Base-by-base conservation (phyloP, 208 protist genomes). In the Crithidia expoeki region DNA sequence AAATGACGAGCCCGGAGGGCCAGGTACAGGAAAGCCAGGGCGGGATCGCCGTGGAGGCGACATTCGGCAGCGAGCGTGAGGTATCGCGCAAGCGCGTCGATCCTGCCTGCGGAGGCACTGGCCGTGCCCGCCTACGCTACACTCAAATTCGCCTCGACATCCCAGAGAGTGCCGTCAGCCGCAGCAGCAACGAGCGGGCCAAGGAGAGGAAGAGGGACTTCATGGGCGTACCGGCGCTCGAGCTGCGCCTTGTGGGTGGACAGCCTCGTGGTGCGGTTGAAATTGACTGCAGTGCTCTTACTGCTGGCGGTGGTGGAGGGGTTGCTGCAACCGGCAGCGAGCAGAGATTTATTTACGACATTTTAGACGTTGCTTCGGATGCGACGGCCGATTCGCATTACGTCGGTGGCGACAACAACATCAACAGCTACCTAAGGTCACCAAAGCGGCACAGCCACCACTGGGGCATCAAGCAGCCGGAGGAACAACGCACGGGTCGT, bases 21-120 rank as follows among this genome's bases (percentile, higher is more conserved):
- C 40, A 71, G 61, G 19, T 38, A 23, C 60, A 82, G 55, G 79
- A 90, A 72, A 42, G 65, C 16, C 59, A 75, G 19, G 78, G 86
- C 10, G 74, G 60, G 42, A 64, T 96, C 38, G 65, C 53, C 30
- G 76, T 94, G 33, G 70, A 72, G 47, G 86, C 64, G 21, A 66
- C 47, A 40, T 90, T 64, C 60, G 74, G 68, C 49, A 59, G 65
- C 30, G 91, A 94, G 52, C 57, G 62, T 16, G 74, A 86, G 59
- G 36, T 63, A 47, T 76, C 78, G 23, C 60, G 36, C 51, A 81
- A 91, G 78, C 68, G 70, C n/a, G 53, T 44, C 21, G 71, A 70
- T 12, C 4, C 23, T 25, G 21, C 27, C 4, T 4, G 42, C 42
- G 23, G 28, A 1, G 27, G 25, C 30, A n/a, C n/a, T n/a, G 46